Evolutionary conservation across 805 yeast species (phyloP).

Genomic region (Kuraishia capsulata): DNA sequence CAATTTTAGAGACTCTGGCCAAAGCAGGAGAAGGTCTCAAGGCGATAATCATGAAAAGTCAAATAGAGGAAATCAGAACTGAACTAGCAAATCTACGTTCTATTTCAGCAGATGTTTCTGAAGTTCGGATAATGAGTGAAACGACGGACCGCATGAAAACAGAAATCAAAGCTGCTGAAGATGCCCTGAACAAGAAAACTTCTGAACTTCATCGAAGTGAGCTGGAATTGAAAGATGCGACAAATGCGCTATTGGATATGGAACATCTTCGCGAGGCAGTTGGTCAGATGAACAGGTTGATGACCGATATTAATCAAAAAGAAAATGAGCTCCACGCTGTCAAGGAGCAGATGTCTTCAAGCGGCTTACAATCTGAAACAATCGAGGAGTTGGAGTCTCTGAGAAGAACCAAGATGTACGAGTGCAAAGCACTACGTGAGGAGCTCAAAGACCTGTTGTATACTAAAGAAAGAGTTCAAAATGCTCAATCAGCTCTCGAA

Average conservation of each 20-base stretch:
- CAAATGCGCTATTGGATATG: neutral
- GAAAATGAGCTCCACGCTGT: conserved; percentile 18
- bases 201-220: neutral
- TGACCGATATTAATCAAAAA: conserved; percentile 22
- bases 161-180: neutral
- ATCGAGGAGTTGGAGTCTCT: conserved; percentile 36
- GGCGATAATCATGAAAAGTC: neutral
- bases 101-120: conserved; percentile 16
- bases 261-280: conserved; percentile 14
- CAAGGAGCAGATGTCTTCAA: conserved; percentile 16
- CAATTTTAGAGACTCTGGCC: conserved; percentile 14
- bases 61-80: conserved; percentile 13
- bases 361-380: conserved; percentile 26
- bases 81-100: conserved; percentile 17
- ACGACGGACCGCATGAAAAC: neutral
- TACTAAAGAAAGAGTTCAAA: conserved; percentile 33
- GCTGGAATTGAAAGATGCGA: neutral
- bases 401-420: conserved; percentile 26
- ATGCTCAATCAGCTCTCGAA: conserved; percentile 36
- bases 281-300: conserved; percentile 24
- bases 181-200: neutral
- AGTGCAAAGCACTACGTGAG: conserved; percentile 31
- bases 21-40: conserved; percentile 13
- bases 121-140: neutral
- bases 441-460: conserved; percentile 23